These are phyloP conservation scores for Syzygium malaccense DNA, from an alignment of 441 rosid species.

Conservation along the genomic window DNA sequence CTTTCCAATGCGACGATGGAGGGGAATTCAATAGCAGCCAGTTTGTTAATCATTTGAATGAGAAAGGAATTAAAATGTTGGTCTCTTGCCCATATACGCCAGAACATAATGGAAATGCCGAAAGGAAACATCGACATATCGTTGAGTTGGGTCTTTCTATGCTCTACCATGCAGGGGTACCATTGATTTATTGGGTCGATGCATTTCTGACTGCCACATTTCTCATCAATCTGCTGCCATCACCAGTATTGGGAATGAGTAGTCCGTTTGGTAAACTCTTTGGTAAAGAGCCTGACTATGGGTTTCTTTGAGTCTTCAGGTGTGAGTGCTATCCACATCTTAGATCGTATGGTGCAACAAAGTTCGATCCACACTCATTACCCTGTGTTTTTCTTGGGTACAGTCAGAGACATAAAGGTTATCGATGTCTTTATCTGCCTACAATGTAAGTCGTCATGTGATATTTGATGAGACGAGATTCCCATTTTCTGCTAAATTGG, in stretches of 20 bases:
- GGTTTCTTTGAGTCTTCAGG: neutral
- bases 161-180: neutral
- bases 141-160: neutral
- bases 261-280: neutral
- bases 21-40: neutral
- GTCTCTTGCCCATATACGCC: neutral
- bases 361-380: neutral
- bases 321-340: neutral
- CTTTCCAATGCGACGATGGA: neutral
- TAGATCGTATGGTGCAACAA: neutral
- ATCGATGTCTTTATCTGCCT: neutral
- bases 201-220: neutral
- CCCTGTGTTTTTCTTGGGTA: neutral
- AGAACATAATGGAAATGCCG: neutral
- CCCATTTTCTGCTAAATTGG: neutral
- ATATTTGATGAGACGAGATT: neutral
- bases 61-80: neutral
- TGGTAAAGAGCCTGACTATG: neutral
- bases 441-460: neutral
- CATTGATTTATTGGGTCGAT: neutral
- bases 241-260: neutral
- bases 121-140: neutral
- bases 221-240: neutral
- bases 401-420: neutral
- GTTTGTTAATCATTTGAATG: neutral